A percentile compares a stretch with the other conserved stretches of the same genome.
phyloP scores from a whole-genome alignment of 2,329 filamentous ascomycete genomes.

The Leptographium radiaticola region DNA sequence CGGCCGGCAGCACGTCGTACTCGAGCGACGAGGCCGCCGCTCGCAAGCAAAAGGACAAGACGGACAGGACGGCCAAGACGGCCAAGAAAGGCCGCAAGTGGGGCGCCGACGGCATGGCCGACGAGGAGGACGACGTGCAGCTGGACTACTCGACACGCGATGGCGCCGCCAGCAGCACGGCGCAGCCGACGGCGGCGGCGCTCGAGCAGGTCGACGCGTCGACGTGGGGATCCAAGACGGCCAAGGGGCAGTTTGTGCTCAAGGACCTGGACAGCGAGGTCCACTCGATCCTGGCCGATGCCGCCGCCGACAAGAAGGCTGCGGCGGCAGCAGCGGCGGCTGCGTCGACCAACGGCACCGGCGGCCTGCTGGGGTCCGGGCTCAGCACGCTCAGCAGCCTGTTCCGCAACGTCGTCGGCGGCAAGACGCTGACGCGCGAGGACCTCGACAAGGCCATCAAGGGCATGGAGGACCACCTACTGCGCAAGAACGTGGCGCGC shows the following conservation, averaged over 20 bases:
- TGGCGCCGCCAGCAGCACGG: slow-evolving; percentile 20
- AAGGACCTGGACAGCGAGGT: slow-evolving; percentile 92
- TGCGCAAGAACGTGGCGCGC: slow-evolving; percentile 91
- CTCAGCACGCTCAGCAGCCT: slow-evolving; percentile 75
- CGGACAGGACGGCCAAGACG: slow-evolving; percentile 26
- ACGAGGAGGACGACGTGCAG: slow-evolving; percentile 69
- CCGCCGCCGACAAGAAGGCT: slow-evolving; percentile 35
- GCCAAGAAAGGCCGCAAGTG: slow-evolving; percentile 82
- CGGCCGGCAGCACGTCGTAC: slow-evolving; percentile 47
- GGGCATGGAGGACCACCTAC: slow-evolving; percentile 87
- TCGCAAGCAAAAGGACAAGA: slow-evolving; percentile 26
- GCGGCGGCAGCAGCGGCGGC: slow-evolving; percentile 12
- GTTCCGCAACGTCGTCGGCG: slow-evolving; percentile 89
- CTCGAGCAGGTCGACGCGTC: slow-evolving; percentile 65
- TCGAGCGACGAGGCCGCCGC: slow-evolving; percentile 67
- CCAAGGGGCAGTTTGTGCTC: slow-evolving; percentile 87
- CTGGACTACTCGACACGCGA: slow-evolving; percentile 77
- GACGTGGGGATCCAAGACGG: slow-evolving; percentile 76
- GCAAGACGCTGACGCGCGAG: slow-evolving; percentile 78
- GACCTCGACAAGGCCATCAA: slow-evolving; percentile 89
- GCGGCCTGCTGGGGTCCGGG: slow-evolving; percentile 63
- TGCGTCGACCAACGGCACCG: slow-evolving; percentile 11
- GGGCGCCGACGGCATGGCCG: slow-evolving; percentile 78
- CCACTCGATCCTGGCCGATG: slow-evolving; percentile 67
- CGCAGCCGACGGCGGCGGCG: slow-evolving; percentile 32